A percentile compares a stretch with the other conserved stretches of the same genome.
phyloP scores from a whole-genome alignment of 176 grass and related monocot genomes.

The Alloteropsis semialata region DNA sequence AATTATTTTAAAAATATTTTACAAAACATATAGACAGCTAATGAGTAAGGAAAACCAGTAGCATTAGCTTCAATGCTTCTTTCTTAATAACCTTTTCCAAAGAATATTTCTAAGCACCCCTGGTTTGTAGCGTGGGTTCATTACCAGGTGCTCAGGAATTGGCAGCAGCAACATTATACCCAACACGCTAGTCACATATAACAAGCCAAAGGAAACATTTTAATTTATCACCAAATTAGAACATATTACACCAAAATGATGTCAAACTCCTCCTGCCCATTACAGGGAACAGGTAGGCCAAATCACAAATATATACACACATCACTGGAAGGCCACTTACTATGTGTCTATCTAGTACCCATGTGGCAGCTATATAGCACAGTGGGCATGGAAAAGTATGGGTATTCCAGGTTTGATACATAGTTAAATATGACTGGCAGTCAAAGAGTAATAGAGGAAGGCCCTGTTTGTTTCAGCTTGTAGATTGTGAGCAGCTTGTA shows the following conservation, averaged over 20 bases:
- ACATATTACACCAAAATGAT: not conserved
- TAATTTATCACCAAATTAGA: not conserved
- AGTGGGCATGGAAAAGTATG: not conserved
- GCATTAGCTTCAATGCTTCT: not conserved
- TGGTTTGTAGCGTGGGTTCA: not conserved
- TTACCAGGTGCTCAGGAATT: constrained; percentile 3
- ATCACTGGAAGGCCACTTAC: constrained; percentile 5
- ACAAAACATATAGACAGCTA: not conserved
- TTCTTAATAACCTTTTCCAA: not conserved
- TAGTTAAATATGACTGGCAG: not conserved
- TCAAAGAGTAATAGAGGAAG: not conserved
- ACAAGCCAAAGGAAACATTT: not conserved
- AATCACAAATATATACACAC: not conserved
- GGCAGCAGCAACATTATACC: not conserved
- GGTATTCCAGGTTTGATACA: not conserved
- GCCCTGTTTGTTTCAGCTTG: too few species aligned
- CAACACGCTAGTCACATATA: not conserved
- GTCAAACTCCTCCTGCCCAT: not conserved
- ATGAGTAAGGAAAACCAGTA: constrained; percentile 10
- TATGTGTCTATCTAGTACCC: not conserved
- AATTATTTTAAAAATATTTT: constrained; percentile 12
- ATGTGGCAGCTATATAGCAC: not conserved
- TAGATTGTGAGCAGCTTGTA: too few species aligned
- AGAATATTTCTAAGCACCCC: not conserved
- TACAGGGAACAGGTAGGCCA: constrained; percentile 1